A percentile compares a stretch with the other conserved stretches of the same genome.
phyloP scores from a whole-genome alignment of 1,284 basidiomycete species.

The Rhodotorula sp. region DNA sequence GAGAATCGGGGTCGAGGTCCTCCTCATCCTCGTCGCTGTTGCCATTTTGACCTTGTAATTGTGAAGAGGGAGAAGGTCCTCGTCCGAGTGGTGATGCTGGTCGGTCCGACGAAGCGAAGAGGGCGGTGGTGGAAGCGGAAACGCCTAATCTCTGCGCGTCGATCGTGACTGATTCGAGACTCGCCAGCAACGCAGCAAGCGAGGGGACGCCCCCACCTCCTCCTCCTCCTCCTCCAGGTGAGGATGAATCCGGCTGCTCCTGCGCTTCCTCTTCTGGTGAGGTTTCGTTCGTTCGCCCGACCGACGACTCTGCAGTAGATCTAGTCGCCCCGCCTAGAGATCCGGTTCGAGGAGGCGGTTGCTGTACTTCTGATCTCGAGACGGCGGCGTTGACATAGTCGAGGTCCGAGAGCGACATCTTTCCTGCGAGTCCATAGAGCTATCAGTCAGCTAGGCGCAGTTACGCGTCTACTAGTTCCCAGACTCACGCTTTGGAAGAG shows the following conservation, averaged over 20 bases:
- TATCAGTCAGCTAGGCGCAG: too few species aligned
- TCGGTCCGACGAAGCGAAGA: neutral
- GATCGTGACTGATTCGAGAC: constrained; percentile 2
- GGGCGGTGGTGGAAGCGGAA: neutral
- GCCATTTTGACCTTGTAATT: neutral
- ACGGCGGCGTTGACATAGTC: constrained; percentile 21
- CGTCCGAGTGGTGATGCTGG: too few species aligned
- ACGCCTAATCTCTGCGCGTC: neutral
- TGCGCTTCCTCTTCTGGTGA: neutral
- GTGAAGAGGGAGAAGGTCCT: neutral
- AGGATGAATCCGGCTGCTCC: too few species aligned
- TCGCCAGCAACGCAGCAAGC: constrained; percentile 11
- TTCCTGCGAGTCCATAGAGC: too few species aligned
- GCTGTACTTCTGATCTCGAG: neutral
- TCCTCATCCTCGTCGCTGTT: neutral
- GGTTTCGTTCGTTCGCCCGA: neutral
- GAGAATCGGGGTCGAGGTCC: constrained; percentile 6
- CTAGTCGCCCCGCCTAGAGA: neutral
- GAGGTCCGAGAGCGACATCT: constrained; percentile 20
- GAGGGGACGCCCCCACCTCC: neutral
- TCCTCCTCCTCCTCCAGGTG: too few species aligned
- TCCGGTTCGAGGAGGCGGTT: neutral
- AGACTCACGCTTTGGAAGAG: too few species aligned
- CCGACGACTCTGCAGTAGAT: neutral
- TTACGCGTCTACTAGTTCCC: too few species aligned